Evolutionary conservation across 2,329 filamentous ascomycete genomes (phyloP), one percentile per base, ranked within the genome.

Genomic region (Ophiocordyceps australis): DNA sequence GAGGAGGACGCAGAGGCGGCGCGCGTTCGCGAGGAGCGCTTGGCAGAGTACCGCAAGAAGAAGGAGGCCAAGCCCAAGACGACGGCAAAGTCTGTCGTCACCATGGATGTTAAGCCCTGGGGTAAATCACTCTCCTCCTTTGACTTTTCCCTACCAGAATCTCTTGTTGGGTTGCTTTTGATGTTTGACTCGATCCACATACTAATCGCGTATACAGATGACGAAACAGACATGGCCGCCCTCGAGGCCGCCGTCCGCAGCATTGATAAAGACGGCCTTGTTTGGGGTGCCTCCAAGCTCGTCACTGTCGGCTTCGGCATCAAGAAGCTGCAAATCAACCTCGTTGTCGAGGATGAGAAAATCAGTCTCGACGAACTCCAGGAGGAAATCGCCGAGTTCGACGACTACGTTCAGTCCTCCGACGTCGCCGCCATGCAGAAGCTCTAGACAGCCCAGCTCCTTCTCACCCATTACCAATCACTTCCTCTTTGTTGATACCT

Each of bases 251-350:
- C 74, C 37, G 85, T 95, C 42, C 78, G 82, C 46, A 56, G 62
- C 39, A 86, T 95, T 42, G 71, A 86, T 59, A 73, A 78, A 67
- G 86, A 95, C 25, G 89, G 89, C 61, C 80, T 98, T 35, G 74
- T 91, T 37, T 98, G 89, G 89, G 86, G 86, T 73, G 73, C 65
- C 38, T 85, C 79, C 54, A 80, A 89, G 67, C 65, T 19, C 38
- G 75, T 92, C 27, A 55, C 85, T 39, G 75, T 98, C 45, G 86
- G 85, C 47, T 98, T 81, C 68, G 89, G 89, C 67, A 91, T 98
- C 67, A 89, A 80, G 70, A 95, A 95, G 73, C 74, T 98, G 37
- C 86, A 95, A 71, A 92, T 98, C 66, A 95, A 81, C 75, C 59
- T 95, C 42, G 83, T 95, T 43, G 64, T 95, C 38, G 89, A 95